Evolutionary conservation across 257 asterid species (phyloP).

Genomic region (Nicotiana attenuata): DNA sequence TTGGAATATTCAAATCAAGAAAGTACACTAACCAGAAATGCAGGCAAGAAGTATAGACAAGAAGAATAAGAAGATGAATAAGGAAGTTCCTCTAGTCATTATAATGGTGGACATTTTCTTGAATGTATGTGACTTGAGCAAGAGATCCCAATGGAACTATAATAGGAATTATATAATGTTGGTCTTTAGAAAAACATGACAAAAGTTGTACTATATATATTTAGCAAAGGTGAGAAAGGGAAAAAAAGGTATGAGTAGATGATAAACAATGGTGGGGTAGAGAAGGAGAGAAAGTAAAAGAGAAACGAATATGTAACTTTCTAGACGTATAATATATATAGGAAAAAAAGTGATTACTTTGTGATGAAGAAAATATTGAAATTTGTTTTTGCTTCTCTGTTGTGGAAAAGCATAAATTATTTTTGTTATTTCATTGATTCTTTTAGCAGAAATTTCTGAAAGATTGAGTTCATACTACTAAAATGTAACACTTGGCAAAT

Average conservation of each 20-base stretch:
- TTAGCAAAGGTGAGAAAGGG: background rate
- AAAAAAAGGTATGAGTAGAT: constrained; percentile 14
- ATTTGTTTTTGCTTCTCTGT: constrained; percentile 36
- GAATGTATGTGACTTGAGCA: constrained; percentile 4
- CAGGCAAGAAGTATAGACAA: constrained; percentile 25
- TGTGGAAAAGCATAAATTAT: constrained; percentile 23
- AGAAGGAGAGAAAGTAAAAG: constrained; percentile 35
- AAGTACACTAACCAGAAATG: constrained; percentile 40
- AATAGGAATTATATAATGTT: constrained; percentile 16
- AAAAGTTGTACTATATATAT: background rate
- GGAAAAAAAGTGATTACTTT: constrained; percentile 61
- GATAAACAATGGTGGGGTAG: constrained; percentile 19
- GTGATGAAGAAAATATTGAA: constrained; percentile 50
- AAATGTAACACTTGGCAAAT: background rate
- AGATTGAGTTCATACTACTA: background rate
- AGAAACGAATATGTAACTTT: constrained; percentile 33
- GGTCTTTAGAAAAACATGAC: constrained; percentile 1
- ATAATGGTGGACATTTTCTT: constrained; percentile 9
- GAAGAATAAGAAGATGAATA: constrained; percentile 30
- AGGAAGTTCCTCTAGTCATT: constrained; percentile 42
- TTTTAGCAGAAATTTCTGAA: background rate
- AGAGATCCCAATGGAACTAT: constrained; percentile 18
- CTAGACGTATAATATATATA: constrained; percentile 14
- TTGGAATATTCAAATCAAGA: background rate
- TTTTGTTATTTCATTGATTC: no score